Evolutionary conservation across 1,139 yeast species (phyloP), one percentile per base, ranked within the genome.

Genomic region (Yamadazyma dendronema): DNA sequence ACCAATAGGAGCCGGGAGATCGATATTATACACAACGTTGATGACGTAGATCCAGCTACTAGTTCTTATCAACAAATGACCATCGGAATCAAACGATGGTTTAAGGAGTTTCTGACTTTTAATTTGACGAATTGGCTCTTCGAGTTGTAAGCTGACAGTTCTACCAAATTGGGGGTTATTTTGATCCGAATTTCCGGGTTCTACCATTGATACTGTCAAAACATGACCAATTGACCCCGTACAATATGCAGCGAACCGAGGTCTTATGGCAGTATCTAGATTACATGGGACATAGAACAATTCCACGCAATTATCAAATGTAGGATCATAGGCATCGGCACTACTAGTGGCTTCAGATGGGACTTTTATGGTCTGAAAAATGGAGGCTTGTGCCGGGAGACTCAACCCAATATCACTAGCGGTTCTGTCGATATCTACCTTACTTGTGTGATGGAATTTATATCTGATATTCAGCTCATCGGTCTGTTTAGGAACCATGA

Each of bases 61-160:
- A 0, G 67, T 63, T 41, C 69, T 49, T 1, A 59, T 59, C 28
- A 54, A 42, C 33, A 63, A 45, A 40, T 44, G 50, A 8, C 57
- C 54, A n/a, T 52, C 52, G 8, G 48, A 42, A 22, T 39, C 16
- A 7, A 11, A n/a, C 17, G 38, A n/a, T 46, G 41, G 8, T 14
- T 14, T 26, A 8, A 14, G 11, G 4, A 26, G 5, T 30, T 19
- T 30, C 11, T 19, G 17, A 12, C 26, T 21, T 21, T 47, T 46
- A 3, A 75, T 57, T 44, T 76, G 81, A 27, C 56, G 59, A 11
- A 77, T 67, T 2, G 68, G 58, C 4, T 67, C 65, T 2, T 39
- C 42, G 4, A 48, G 29, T 11, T 39, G 39, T 11, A 43, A 5
- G 57, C 50, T 23, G 62, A 56, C 22, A 53, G 50, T 14, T 61